Evolutionary conservation across 2,329 filamentous ascomycete species (phyloP), one percentile per base, ranked within the genome.

Genomic region (Monosporascus sp.): DNA sequence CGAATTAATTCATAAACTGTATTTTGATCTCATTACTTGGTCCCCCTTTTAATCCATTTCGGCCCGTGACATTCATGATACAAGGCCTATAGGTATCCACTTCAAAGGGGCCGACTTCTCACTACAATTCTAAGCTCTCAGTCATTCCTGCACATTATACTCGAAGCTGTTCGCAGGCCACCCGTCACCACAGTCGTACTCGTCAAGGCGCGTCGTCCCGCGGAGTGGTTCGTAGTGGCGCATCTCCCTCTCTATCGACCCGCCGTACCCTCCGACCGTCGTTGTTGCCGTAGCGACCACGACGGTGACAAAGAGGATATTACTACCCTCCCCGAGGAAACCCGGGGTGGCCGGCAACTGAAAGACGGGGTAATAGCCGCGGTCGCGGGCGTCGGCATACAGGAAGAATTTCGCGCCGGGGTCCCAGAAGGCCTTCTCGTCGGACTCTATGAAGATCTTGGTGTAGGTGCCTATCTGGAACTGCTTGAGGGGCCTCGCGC

Each of bases 391-490:
- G 24, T 76, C 75, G 0, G 75, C 75, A 51, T 78, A 78, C 0
- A 78, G 63, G 53, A 78, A 73, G 58, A 67, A 78, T 58, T 78
- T 67, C 0, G 65, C 71, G 17, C 74, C 68, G 0, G 69, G 63
- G 60, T 72, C 76, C 86, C 86, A 89, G 68, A 89, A 89, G 0
- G 82, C 79, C 52, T 84, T 73, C 55, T 84, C 74, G 68, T 84
- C 74, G 68, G 88, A 89, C 57, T 88, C 85, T 55, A 86, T 71
- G 69, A 89, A 89, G 56, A 89, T 81, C 65, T 89, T 89, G 50
- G 85, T 89, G 69, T 88, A 89, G 0, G 84, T 88, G 7, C 81
- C 86, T 80, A 89, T 88, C 56, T 76, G 73, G 65, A 88, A 87
- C 38, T 78, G 82, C 3, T 80, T 76, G 50, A 89, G 86, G 86